phyloP scores from a whole-genome alignment of 2,329 filamentous ascomycete species.

The Penicillium capsulatum region DNA sequence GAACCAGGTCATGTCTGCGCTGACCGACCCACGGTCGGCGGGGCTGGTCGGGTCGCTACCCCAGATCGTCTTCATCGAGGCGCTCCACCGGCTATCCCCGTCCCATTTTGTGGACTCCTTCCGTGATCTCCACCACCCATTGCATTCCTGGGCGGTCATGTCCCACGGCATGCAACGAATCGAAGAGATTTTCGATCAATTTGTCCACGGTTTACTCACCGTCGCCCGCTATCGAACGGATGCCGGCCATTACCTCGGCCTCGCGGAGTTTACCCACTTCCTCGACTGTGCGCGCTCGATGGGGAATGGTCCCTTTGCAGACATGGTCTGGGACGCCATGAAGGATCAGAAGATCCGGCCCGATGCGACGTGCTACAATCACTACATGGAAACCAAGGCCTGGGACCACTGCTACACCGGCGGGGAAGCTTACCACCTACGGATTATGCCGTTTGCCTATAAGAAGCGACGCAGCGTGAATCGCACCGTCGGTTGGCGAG shows the following conservation, averaged over 20 bases:
- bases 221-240: slow-evolving; percentile 39
- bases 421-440: slow-evolving; percentile 38
- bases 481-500: slow-evolving; percentile 25
- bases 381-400: slow-evolving; percentile 49
- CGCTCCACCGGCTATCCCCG: slow-evolving; percentile 61
- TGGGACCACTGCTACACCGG: slow-evolving; percentile 45
- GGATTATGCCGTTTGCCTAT: slow-evolving; percentile 33
- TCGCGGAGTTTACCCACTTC: slow-evolving; percentile 51
- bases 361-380: slow-evolving; percentile 48
- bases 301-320: slow-evolving; percentile 44
- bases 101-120: slow-evolving; percentile 46
- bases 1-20: slow-evolving; percentile 37
- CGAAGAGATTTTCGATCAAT: slow-evolving; percentile 38
- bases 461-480: slow-evolving; percentile 23
- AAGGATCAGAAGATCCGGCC: slow-evolving; percentile 15
- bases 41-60: slow-evolving; percentile 44
- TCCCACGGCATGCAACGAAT: slow-evolving; percentile 41
- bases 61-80: slow-evolving; percentile 57
- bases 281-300: slow-evolving; percentile 50
- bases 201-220: slow-evolving; percentile 34
- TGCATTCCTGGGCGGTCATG: slow-evolving; percentile 49
- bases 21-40: slow-evolving; percentile 32
- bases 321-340: slow-evolving; percentile 48
- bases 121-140: slow-evolving; percentile 45
- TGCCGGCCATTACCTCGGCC: slow-evolving; percentile 36